Conservation (phyloP, 2,329 filamentous ascomycete genomes). For the Penicillium sp. region DNA sequence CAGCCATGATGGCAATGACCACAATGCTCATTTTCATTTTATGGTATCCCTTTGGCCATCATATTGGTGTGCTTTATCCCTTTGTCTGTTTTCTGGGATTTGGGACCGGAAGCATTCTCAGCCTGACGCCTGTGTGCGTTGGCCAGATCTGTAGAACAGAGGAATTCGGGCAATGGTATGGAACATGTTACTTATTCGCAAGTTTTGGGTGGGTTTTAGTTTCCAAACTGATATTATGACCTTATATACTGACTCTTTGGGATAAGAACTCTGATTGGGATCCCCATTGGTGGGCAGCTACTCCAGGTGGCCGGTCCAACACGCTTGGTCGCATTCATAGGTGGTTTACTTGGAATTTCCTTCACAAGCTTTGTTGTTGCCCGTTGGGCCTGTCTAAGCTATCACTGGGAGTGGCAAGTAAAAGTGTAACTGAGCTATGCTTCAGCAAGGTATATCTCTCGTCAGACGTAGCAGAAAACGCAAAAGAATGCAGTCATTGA, state of each 20-base stretch:
- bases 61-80: conserved; percentile 1
- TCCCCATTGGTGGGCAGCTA: conserved; percentile 5
- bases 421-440: neutral
- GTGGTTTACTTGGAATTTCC: neutral
- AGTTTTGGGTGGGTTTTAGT: neutral
- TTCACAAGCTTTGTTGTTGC: neutral
- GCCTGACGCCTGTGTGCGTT: conserved; percentile 1
- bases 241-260: neutral
- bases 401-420: conserved; percentile 5
- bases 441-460: neutral
- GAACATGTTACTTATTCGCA: conserved; percentile 2
- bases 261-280: neutral
- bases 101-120: conserved; percentile 4
- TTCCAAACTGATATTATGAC: neutral
- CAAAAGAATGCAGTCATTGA: neutral
- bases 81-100: conserved; percentile 1
- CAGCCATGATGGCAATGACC: neutral
- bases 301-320: conserved; percentile 2
- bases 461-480: neutral
- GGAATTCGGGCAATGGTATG: conserved; percentile 2
- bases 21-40: neutral
- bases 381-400: conserved; percentile 2
- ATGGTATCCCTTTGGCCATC: conserved; percentile 5
- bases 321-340: neutral
- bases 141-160: conserved; percentile 4